A percentile compares a stretch with the other conserved stretches of the same genome.
phyloP scores from a whole-genome alignment of 192 early-diverging fungal genomes.

The Obelidium mucronatum region DNA sequence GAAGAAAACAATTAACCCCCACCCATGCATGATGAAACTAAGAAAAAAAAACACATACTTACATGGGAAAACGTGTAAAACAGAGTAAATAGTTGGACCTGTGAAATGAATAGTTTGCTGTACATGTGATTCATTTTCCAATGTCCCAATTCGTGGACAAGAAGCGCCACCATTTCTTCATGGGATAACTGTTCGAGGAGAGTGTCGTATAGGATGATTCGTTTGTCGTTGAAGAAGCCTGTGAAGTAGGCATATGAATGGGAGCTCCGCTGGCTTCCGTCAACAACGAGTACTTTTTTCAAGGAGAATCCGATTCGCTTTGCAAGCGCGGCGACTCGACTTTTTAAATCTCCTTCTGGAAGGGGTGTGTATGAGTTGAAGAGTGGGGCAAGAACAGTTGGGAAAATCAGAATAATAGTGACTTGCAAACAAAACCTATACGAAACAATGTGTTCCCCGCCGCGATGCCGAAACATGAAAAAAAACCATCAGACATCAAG shows the following conservation, averaged over 20 bases:
- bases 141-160: conserved; percentile 97
- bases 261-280: conserved; percentile 85
- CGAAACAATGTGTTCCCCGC: neutral
- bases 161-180: conserved; percentile 90
- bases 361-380: conserved; percentile 96
- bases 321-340: conserved; percentile 83
- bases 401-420: conserved; percentile 74
- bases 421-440: conserved; percentile 54
- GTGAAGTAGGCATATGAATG: conserved; percentile 98
- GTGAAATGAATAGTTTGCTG: conserved; percentile 73
- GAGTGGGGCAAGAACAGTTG: conserved; percentile 95
- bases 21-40: neutral
- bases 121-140: conserved; percentile 89
- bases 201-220: conserved; percentile 95
- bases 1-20: conserved; percentile 41
- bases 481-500: too few relatives aligned
- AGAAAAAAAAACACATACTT: neutral
- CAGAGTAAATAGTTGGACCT: conserved; percentile 77
- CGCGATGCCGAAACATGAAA: neutral
- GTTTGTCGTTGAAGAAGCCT: conserved; percentile 94
- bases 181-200: conserved; percentile 81
- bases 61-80: conserved; percentile 53
- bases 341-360: conserved; percentile 79
- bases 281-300: conserved; percentile 94
- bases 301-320: conserved; percentile 86